Conservation (phyloP, 768 basidiomycete species). For the Leccinum subgranulosum region DNA sequence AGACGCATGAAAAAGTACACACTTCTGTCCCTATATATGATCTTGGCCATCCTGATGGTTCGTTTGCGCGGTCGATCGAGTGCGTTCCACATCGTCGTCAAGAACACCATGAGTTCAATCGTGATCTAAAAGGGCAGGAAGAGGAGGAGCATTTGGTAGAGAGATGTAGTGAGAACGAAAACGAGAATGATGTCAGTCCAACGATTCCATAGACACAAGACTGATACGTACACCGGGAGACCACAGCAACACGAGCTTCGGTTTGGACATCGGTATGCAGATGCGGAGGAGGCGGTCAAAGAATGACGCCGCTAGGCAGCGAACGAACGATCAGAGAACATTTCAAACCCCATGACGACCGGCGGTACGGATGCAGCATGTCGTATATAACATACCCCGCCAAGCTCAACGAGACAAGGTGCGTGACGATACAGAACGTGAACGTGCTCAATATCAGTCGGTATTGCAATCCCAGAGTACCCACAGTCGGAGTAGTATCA, state of each 20-base stretch:
- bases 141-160: too few species aligned
- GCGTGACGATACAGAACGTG: conserved; percentile 28
- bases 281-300: conserved; percentile 12
- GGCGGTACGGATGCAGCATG: conserved; percentile 26
- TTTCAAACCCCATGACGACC: background rate
- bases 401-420: conserved; percentile 21
- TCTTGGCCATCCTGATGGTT: conserved; percentile 11
- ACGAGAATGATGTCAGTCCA: background rate
- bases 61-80: conserved; percentile 24
- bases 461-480: conserved; percentile 31
- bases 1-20: conserved; percentile 27
- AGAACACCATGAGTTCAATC: conserved; percentile 14
- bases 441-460: conserved; percentile 30
- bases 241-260: conserved; percentile 26
- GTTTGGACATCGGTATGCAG: conserved; percentile 21
- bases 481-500: conserved; percentile 36
- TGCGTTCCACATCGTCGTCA: conserved; percentile 28
- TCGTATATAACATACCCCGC: conserved; percentile 24
- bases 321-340: background rate
- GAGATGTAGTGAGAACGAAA: too few species aligned
- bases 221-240: conserved; percentile 22
- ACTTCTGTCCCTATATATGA: conserved; percentile 14
- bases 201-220: background rate
- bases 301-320: conserved; percentile 13
- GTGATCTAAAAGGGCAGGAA: conserved; percentile 5